Conservation (phyloP, 768 basidiomycete species). For the Rhodotorula babjevae region DNA sequence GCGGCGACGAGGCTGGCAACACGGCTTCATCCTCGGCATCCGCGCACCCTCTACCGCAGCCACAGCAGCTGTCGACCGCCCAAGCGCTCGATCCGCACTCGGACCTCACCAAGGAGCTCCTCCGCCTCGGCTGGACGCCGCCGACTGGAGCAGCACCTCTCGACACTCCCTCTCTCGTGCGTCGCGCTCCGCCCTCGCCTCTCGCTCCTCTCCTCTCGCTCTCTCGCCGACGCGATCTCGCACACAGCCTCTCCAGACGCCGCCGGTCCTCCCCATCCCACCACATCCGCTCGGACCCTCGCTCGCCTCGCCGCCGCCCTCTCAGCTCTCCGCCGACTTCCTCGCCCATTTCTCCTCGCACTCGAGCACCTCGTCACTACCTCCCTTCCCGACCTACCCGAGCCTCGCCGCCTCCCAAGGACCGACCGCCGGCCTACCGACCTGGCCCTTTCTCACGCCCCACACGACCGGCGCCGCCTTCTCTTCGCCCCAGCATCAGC, state of each 20-base stretch:
- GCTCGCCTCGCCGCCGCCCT: not conserved
- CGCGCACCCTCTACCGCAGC: too few relatives aligned
- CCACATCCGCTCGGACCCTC: not conserved
- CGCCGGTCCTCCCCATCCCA: not conserved
- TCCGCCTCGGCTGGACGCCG: slow-evolving; percentile 14
- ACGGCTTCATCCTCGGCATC: not conserved
- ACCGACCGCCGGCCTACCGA: not conserved
- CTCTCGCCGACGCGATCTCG: too few relatives aligned
- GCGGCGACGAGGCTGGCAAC: not conserved
- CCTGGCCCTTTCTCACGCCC: not conserved
- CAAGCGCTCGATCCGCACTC: slow-evolving; percentile 14
- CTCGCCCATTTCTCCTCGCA: not conserved
- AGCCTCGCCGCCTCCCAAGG: not conserved
- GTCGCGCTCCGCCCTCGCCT: too few relatives aligned
- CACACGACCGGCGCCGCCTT: too few relatives aligned
- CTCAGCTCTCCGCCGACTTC: not conserved
- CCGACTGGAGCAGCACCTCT: not conserved
- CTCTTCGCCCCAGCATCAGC: too few relatives aligned
- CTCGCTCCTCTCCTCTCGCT: too few relatives aligned
- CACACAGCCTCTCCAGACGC: not conserved
- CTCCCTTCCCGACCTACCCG: not conserved
- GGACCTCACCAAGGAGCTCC: slow-evolving; percentile 14
- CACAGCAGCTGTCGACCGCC: not conserved
- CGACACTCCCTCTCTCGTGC: not conserved
- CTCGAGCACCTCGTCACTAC: not conserved